Evolutionary conservation across 805 yeast species (phyloP).

Genomic region (Saturnispora mendoncae): DNA sequence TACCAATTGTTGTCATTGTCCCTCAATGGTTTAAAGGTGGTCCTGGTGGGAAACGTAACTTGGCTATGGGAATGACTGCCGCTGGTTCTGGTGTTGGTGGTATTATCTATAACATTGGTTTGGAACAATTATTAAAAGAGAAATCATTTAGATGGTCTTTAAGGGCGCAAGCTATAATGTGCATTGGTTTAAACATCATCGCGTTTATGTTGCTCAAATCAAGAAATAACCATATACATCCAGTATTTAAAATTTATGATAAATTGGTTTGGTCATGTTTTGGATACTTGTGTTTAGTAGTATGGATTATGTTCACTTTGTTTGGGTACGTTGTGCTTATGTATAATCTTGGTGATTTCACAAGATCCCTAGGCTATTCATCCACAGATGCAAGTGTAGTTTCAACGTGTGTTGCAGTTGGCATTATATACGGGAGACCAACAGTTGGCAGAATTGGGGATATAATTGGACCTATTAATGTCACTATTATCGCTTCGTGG

Average conservation of each 20-base stretch:
- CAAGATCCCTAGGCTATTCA: slow-evolving; percentile 50
- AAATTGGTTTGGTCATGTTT: slow-evolving; percentile 28
- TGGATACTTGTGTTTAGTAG: slow-evolving; percentile 26
- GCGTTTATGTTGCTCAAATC: slow-evolving; percentile 32
- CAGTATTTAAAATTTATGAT: slow-evolving; percentile 35
- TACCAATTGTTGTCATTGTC: slow-evolving; percentile 50
- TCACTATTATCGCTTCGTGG: slow-evolving; percentile 31
- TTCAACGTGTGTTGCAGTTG: slow-evolving; percentile 52
- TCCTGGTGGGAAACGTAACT: slow-evolving; percentile 42
- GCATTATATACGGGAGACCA: slow-evolving; percentile 50
- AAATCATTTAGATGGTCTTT: slow-evolving; percentile 41
- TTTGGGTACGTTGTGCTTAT: slow-evolving; percentile 54
- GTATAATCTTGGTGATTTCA: slow-evolving; percentile 52
- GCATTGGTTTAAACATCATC: slow-evolving; percentile 27
- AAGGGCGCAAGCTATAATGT: slow-evolving; percentile 37
- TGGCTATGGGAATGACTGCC: slow-evolving; percentile 40
- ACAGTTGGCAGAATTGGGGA: slow-evolving; percentile 44
- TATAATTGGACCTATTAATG: slow-evolving; percentile 41
- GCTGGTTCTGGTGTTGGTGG: slow-evolving; percentile 51
- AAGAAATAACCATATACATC: slow-evolving; percentile 30
- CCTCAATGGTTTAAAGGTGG: slow-evolving; percentile 56
- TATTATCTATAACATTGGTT: slow-evolving; percentile 38
- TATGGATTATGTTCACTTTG: slow-evolving; percentile 41
- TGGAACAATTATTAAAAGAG: slow-evolving; percentile 35
- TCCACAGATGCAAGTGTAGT: slow-evolving; percentile 48